Base-by-base conservation (phyloP, 2,329 filamentous ascomycete genomes). In the Emergomyces orientalis region DNA sequence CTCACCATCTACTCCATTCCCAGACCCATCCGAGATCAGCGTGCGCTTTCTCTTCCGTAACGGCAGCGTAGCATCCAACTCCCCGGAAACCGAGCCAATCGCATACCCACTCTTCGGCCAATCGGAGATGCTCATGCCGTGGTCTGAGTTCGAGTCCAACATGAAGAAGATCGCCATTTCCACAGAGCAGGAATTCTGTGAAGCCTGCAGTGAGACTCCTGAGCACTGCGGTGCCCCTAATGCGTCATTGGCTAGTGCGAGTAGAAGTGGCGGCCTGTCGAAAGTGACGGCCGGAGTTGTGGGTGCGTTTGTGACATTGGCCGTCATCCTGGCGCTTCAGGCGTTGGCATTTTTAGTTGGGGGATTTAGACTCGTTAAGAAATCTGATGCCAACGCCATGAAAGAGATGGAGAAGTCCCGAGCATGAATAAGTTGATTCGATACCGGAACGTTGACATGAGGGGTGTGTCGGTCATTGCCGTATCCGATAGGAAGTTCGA, bases 241-340 rank as follows among this genome's bases (percentile, higher is more conserved):
- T 8, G 69, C 75, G 5, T 60, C 64, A 9, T 65, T 69, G 32
- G 63, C 63, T 30, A 69, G 67, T 22, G 71, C 69, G 25, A 73
- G 76, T 60, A 43, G 27, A 8, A 58, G 37, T 1, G 6, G 39
- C 22, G 81, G 83, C 9, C 79, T 95, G 34, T 88, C 87, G 59
- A 84, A 81, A 45, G 81, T 84, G 6, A 85, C 92, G n/a, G 90
- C 89, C 0, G 90, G 91, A 60, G 90, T 93, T 5, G 91, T 95
- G 70, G 86, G 86, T 43, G 86, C 86, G 0, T 83, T 88, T 80
- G 85, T 88, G 22, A 88, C 86, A 0, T 72, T 89, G 47, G 86
- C 79, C 30, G 84, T 88, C 13, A 77, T 88, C n/a, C 68, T 88
- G 52, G 84, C 82, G 0, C 61, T 84, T 13, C 81, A 83, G 66